Evolutionary conservation across 2,329 filamentous ascomycete genomes (phyloP).

Genomic region (Leptodontidium sp.): DNA sequence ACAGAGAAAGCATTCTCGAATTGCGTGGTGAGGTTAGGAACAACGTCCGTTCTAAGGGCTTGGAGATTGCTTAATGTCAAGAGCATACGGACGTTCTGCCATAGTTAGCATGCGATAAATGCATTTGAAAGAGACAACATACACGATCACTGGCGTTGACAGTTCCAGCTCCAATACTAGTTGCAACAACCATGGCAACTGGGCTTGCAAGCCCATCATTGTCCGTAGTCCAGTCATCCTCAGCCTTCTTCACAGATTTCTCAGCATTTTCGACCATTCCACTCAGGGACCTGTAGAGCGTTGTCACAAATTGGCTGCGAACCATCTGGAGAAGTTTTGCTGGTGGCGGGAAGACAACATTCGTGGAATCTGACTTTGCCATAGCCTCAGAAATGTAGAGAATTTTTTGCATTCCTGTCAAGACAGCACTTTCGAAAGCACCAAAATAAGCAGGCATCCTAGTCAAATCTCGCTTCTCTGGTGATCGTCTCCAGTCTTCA

Average conservation of each 20-base stretch:
- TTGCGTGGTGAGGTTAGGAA: slow-evolving; percentile 87
- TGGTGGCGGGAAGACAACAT: slow-evolving; percentile 85
- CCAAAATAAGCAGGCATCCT: slow-evolving; percentile 89
- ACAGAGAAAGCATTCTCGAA: slow-evolving; percentile 96
- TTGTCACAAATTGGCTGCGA: slow-evolving; percentile 89
- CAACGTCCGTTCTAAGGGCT: slow-evolving; percentile 79
- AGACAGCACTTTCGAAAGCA: slow-evolving; percentile 82
- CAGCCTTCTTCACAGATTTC: slow-evolving; percentile 68
- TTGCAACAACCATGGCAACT: slow-evolving; percentile 46
- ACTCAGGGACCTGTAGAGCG: slow-evolving; percentile 90
- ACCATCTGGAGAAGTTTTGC: slow-evolving; percentile 91
- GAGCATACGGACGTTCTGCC: slow-evolving; percentile 88
- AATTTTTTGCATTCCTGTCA: slow-evolving; percentile 92
- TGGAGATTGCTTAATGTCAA: slow-evolving; percentile 93
- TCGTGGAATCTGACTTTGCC: slow-evolving; percentile 73
- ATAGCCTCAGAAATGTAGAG: slow-evolving; percentile 90
- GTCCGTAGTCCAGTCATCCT: slow-evolving; percentile 48
- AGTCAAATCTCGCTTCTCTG: slow-evolving; percentile 85
- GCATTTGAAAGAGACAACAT: slow-evolving; percentile 43
- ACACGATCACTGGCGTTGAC: slow-evolving; percentile 62
- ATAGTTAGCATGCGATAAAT: slow-evolving; percentile 38
- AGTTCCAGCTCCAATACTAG: slow-evolving; percentile 55
- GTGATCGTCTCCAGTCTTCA: slow-evolving; percentile 90
- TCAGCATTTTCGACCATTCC: slow-evolving; percentile 98
- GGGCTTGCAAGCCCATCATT: slow-evolving; percentile 45